These are phyloP conservation scores for Geotrichum bryndzae DNA, from an alignment of 1,139 yeast species.

Conservation along the genomic window DNA sequence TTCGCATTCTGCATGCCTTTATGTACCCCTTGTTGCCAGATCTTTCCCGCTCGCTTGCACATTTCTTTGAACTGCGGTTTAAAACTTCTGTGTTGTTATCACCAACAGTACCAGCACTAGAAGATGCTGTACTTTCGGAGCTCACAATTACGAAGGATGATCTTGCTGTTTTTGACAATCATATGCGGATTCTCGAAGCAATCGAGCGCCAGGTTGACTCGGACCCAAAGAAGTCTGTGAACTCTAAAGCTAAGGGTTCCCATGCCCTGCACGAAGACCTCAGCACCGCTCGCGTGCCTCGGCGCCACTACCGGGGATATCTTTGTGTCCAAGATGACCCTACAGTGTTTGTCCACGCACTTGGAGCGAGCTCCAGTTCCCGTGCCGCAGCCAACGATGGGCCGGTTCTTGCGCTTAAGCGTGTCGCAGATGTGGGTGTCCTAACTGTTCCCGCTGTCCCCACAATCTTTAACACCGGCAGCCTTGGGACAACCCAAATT, in stretches of 20 bases:
- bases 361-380: neutral
- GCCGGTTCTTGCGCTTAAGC: neutral
- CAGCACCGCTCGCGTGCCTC: neutral
- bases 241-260: neutral
- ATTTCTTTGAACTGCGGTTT: neutral
- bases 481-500: neutral
- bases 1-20: neutral
- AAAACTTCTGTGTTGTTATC: neutral
- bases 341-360: neutral
- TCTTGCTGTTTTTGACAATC: neutral
- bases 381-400: neutral
- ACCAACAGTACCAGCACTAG: neutral
- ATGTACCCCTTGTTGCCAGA: neutral
- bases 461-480: constrained; percentile 1
- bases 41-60: neutral
- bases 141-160: neutral
- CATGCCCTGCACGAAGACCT: neutral
- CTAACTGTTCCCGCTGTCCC: neutral
- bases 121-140: neutral
- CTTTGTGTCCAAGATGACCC: neutral
- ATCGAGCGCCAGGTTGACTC: neutral
- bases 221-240: neutral
- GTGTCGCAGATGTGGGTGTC: neutral
- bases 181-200: neutral
- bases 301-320: neutral